These are phyloP conservation scores for Yarrowia sp. DNA, from an alignment of 805 yeast species.

Conservation along the genomic window DNA sequence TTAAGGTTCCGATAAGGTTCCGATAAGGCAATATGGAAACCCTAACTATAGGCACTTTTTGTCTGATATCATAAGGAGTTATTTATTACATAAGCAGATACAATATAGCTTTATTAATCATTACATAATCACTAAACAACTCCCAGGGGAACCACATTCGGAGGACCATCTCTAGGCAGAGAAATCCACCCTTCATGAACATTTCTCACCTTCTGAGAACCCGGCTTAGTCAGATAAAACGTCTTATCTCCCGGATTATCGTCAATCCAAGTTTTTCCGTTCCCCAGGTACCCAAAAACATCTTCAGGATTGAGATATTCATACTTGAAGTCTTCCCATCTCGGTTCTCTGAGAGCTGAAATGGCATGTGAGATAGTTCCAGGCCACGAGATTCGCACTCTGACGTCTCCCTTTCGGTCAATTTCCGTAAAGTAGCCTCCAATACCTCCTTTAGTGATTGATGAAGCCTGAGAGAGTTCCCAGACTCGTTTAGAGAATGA, in stretches of 20 bases:
- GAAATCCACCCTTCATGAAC: slow-evolving; percentile 16
- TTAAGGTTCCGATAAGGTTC: no score
- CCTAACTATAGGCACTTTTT: no score
- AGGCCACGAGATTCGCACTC: slow-evolving; percentile 22
- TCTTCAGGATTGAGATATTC: slow-evolving; percentile 27
- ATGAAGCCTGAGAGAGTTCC: slow-evolving; percentile 15
- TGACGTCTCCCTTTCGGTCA: background rate
- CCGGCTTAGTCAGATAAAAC: background rate
- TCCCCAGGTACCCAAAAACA: slow-evolving; percentile 27
- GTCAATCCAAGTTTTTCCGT: slow-evolving; percentile 28
- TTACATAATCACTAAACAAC: no score
- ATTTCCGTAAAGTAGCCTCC: slow-evolving; percentile 9
- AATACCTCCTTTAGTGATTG: background rate
- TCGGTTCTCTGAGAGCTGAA: background rate
- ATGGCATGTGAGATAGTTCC: slow-evolving; percentile 28
- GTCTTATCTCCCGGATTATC: slow-evolving; percentile 2
- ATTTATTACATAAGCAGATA: no score
- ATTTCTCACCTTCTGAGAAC: background rate
- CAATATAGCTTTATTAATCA: no score
- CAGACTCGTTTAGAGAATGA: slow-evolving; percentile 2
- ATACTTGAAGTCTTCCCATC: slow-evolving; percentile 29
- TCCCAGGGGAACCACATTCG: background rate
- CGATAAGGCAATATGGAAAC: no score
- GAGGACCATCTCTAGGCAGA: slow-evolving; percentile 10
- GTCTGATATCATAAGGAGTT: no score